These are phyloP conservation scores for Ilex aquifolium DNA, from an alignment of 257 asterid species.

Conservation along the genomic window DNA sequence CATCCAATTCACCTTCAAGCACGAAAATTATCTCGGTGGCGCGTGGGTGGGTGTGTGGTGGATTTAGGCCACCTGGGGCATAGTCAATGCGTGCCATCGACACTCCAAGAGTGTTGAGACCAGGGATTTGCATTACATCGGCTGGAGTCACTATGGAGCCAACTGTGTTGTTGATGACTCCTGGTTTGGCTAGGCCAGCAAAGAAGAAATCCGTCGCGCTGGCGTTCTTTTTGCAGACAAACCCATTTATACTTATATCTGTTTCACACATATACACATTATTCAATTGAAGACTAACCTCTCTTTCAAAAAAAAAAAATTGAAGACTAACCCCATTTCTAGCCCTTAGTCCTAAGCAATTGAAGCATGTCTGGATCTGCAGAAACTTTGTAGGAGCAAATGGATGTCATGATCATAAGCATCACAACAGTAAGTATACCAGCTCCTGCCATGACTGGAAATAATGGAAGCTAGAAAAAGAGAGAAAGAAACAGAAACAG, in stretches of 20 bases:
- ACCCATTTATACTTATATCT: too few species aligned
- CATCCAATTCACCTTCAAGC: too few species aligned
- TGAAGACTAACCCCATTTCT: background rate
- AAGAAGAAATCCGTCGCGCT: constrained; percentile 51
- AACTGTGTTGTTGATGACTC: constrained; percentile 37
- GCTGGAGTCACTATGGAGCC: constrained; percentile 63
- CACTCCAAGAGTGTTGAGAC: constrained; percentile 40
- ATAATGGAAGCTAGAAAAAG: background rate
- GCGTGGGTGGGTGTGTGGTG: too few species aligned
- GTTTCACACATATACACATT: too few species aligned
- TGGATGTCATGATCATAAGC: background rate
- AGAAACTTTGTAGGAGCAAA: constrained; percentile 13
- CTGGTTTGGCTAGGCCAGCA: constrained; percentile 19
- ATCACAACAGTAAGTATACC: background rate
- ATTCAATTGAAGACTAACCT: constrained; percentile 20
- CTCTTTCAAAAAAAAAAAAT: constrained; percentile 28
- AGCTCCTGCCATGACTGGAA: background rate
- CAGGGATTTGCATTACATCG: constrained; percentile 58
- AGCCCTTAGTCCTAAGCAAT: too few species aligned
- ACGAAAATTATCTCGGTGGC: too few species aligned
- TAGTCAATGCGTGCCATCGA: too few species aligned
- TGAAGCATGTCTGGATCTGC: constrained; percentile 52
- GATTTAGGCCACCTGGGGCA: too few species aligned
- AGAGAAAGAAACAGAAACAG: too few species aligned
- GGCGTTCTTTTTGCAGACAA: constrained; percentile 50